Evolutionary conservation across 768 basidiomycete species (phyloP).

Genomic region (Suillus tomentosus): DNA sequence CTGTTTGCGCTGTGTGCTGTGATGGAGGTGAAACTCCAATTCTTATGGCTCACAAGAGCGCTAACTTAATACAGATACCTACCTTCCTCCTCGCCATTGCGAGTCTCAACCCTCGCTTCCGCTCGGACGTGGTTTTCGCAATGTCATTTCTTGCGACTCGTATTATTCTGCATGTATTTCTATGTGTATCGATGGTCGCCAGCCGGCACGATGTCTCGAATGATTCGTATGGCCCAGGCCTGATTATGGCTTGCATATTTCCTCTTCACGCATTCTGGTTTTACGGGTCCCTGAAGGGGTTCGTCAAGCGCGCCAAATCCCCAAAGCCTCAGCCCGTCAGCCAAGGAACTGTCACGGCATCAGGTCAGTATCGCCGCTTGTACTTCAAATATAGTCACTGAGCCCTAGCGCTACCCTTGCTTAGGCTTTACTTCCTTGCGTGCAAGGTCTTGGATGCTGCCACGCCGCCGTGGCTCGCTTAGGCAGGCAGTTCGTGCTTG

Average conservation of each 20-base stretch:
- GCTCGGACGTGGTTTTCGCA: constrained; percentile 54
- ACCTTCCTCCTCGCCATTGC: constrained; percentile 54
- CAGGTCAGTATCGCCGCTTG: constrained; percentile 16
- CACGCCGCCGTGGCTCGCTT: constrained; percentile 30
- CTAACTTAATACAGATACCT: constrained; percentile 40
- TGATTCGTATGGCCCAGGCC: constrained; percentile 41
- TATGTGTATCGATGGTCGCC: constrained; percentile 35
- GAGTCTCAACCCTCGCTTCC: constrained; percentile 43
- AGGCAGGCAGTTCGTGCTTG: constrained; percentile 30
- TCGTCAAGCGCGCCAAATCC: constrained; percentile 36
- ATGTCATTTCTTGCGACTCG: constrained; percentile 52
- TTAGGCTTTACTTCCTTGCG: constrained; percentile 15
- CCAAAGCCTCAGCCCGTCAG: constrained; percentile 13
- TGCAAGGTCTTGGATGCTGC: constrained; percentile 21
- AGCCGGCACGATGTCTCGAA: constrained; percentile 32
- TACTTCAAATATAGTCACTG: neutral
- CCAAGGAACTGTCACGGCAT: neutral
- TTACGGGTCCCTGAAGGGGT: constrained; percentile 48
- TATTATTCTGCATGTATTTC: constrained; percentile 46
- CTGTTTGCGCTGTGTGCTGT: constrained; percentile 46
- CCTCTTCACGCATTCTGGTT: constrained; percentile 60
- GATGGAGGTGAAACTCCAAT: constrained; percentile 45
- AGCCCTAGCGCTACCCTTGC: constrained; percentile 1
- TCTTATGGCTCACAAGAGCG: constrained; percentile 13
- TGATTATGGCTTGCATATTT: constrained; percentile 42